Evolutionary conservation across 208 protist genomes (phyloP).

Genomic region (Trypanosoma avium): DNA sequence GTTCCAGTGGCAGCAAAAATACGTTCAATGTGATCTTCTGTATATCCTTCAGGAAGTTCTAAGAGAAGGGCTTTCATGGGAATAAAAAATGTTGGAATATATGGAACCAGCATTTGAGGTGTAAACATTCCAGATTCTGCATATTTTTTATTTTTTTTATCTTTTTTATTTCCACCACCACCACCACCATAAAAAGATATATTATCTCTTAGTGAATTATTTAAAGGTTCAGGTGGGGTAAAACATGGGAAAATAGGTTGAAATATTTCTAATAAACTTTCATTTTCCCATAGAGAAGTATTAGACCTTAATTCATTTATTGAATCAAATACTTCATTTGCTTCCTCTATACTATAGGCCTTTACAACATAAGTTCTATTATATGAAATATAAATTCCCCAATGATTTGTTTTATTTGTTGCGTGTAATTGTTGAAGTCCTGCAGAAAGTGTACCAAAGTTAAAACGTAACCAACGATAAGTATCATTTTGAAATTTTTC

Average conservation of each 20-base stretch:
- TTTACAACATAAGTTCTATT: slow-evolving; percentile 26
- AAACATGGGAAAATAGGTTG: slow-evolving; percentile 24
- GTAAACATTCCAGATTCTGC: slow-evolving; percentile 30
- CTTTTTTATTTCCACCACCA: neutral
- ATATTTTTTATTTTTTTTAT: slow-evolving; percentile 1
- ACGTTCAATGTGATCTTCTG: slow-evolving; percentile 35
- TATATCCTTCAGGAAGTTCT: slow-evolving; percentile 54
- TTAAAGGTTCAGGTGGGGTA: slow-evolving; percentile 25
- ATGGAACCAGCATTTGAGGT: slow-evolving; percentile 42
- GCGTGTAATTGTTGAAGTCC: slow-evolving; percentile 14
- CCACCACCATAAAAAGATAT: neutral
- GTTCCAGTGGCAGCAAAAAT: slow-evolving; percentile 36
- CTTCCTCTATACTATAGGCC: slow-evolving; percentile 31
- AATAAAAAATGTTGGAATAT: slow-evolving; percentile 60
- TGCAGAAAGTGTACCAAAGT: slow-evolving; percentile 25
- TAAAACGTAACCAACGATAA: slow-evolving; percentile 21
- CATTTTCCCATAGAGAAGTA: neutral
- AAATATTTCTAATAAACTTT: slow-evolving; percentile 27
- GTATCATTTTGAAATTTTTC: neutral
- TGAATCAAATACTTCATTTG: slow-evolving; percentile 21
- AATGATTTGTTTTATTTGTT: slow-evolving; percentile 19
- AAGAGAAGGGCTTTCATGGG: slow-evolving; percentile 41
- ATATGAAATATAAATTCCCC: slow-evolving; percentile 40
- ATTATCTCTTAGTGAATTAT: too few relatives aligned
- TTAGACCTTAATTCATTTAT: neutral